These are phyloP conservation scores for Aphanomyces euteiches DNA, from an alignment of 352 stramenopile species.

Conservation along the genomic window DNA sequence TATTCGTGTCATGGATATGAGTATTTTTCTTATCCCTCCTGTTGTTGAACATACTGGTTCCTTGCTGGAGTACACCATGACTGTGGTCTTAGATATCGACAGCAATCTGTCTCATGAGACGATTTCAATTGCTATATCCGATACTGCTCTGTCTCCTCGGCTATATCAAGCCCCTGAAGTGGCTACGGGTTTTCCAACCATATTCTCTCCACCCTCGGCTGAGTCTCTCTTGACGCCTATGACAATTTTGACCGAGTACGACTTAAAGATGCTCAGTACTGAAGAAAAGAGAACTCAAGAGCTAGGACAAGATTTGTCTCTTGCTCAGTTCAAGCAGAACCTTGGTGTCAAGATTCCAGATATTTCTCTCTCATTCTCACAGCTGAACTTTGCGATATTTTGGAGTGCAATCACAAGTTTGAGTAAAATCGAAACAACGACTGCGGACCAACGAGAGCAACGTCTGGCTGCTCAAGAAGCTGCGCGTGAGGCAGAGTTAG, in stretches of 20 bases:
- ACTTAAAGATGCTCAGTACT: constrained; percentile 33
- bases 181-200: constrained; percentile 24
- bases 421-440: constrained; percentile 52
- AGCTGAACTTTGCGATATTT: constrained; percentile 62
- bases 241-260: constrained; percentile 42
- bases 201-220: constrained; percentile 36
- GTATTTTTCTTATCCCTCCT: constrained; percentile 45
- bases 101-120: constrained; percentile 7
- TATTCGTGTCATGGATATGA: constrained; percentile 26
- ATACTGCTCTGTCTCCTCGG: constrained; percentile 13
- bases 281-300: constrained; percentile 15
- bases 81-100: constrained; percentile 17
- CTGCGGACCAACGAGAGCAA: constrained; percentile 42
- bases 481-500: constrained; percentile 39
- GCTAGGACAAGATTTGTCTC: constrained; percentile 6
- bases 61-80: constrained; percentile 25
- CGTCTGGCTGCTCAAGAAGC: constrained; percentile 10
- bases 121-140: constrained; percentile 21
- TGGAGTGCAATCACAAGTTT: constrained; percentile 53
- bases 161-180: constrained; percentile 22
- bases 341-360: constrained; percentile 61
- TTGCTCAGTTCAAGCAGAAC: constrained; percentile 34
- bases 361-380: constrained; percentile 57
- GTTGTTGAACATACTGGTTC: constrained; percentile 33
- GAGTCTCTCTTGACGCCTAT: constrained; percentile 26